These are phyloP conservation scores for Echium plantagineum DNA, from an alignment of 257 asterid genomes.

Conservation along the genomic window DNA sequence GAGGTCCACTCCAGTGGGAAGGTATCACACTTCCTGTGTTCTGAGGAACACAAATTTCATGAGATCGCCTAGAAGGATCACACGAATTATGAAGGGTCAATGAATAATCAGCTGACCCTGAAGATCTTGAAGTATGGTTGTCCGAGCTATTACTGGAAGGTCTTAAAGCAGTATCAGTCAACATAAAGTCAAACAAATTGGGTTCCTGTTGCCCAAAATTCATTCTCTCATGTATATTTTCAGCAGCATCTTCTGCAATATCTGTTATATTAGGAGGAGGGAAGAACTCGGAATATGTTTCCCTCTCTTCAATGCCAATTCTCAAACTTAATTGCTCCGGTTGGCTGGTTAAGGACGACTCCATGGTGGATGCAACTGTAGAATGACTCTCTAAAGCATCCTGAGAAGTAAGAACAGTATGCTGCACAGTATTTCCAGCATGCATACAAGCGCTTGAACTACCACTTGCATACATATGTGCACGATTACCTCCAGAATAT, in stretches of 20 bases:
- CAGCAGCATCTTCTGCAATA: conserved; percentile 28
- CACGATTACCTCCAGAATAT: conserved; percentile 2
- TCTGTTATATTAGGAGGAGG: conserved; percentile 34
- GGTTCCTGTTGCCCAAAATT: conserved; percentile 41
- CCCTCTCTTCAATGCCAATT: conserved; percentile 25
- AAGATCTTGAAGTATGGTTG: conserved; percentile 12
- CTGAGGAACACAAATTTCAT: conserved; percentile 29
- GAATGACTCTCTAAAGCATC: too few relatives aligned
- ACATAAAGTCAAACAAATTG: conserved; percentile 20
- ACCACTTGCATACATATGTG: too few relatives aligned
- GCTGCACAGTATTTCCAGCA: too few relatives aligned
- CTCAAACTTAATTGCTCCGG: conserved; percentile 33
- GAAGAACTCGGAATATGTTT: conserved; percentile 23
- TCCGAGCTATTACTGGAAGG: too few relatives aligned
- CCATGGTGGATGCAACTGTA: conserved; percentile 21
- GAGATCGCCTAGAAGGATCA: conserved; percentile 30
- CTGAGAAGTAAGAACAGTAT: too few relatives aligned
- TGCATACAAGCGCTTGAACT: too few relatives aligned
- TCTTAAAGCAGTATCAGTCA: conserved; percentile 20
- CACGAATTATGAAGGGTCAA: conserved; percentile 21
- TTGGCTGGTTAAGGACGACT: conserved; percentile 24
- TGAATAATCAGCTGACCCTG: conserved; percentile 22
- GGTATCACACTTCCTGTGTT: conserved; percentile 30
- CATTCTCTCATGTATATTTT: conserved; percentile 25
- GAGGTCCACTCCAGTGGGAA: conserved; percentile 42